Evolutionary conservation across 108 stramenopile genomes (phyloP).

Genomic region (Nitzschia inconspicua): DNA sequence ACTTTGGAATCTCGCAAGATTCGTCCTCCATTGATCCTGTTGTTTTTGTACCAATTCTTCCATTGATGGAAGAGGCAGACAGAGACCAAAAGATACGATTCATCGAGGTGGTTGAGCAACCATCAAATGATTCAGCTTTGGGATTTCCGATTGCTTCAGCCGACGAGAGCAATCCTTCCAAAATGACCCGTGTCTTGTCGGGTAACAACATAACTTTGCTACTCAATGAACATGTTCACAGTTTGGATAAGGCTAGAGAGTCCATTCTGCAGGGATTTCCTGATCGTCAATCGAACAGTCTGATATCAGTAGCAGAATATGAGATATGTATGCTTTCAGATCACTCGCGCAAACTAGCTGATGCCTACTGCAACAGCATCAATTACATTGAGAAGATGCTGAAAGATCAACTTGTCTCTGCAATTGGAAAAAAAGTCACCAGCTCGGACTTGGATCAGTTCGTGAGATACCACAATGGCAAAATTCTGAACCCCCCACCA

Average conservation of each 20-base stretch:
- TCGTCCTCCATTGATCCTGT: too few relatives aligned
- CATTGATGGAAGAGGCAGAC: slow-evolving; percentile 47
- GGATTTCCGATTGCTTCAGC: too few relatives aligned
- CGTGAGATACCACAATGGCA: slow-evolving; percentile 54
- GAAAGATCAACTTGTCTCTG: slow-evolving; percentile 50
- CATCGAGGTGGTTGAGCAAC: too few relatives aligned
- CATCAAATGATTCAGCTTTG: too few relatives aligned
- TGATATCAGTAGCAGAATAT: slow-evolving; percentile 39
- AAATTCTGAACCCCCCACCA: slow-evolving; percentile 41
- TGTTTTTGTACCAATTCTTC: slow-evolving; percentile 63
- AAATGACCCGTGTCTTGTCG: too few relatives aligned
- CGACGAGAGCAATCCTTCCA: too few relatives aligned
- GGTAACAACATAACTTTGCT: slow-evolving; percentile 26
- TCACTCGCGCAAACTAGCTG: slow-evolving; percentile 19
- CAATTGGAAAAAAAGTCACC: slow-evolving; percentile 70
- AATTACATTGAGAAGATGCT: slow-evolving; percentile 64
- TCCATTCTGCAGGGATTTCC: slow-evolving; percentile 10
- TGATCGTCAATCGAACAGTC: slow-evolving; percentile 4
- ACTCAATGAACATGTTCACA: slow-evolving; percentile 42
- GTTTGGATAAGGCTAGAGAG: slow-evolving; percentile 23
- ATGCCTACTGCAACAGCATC: slow-evolving; percentile 8
- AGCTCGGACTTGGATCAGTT: slow-evolving; percentile 60
- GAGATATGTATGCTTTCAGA: slow-evolving; percentile 18
- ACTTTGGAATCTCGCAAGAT: too few relatives aligned
- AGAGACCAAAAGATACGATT: too few relatives aligned